These are phyloP conservation scores for Tricholoma hemisulphureum DNA, from an alignment of 768 basidiomycete species.

Conservation along the genomic window DNA sequence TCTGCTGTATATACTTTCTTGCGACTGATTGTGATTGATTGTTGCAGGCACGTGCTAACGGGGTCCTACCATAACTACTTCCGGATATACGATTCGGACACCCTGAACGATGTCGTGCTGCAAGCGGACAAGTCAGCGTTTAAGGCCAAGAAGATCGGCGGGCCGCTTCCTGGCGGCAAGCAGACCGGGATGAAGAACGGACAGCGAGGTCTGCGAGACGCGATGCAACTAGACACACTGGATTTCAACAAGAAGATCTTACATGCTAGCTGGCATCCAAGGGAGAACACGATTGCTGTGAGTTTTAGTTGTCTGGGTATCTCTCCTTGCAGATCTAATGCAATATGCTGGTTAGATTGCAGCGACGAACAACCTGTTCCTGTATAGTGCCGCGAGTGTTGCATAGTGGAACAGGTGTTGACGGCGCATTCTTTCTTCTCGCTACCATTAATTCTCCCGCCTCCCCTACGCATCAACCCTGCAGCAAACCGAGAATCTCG, in stretches of 20 bases:
- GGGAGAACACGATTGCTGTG: conserved; percentile 97
- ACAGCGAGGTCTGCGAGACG: conserved; percentile 72
- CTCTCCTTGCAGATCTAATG: background rate
- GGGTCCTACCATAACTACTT: conserved; percentile 99
- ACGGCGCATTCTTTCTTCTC: conserved; percentile 12
- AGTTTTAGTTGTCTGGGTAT: conserved; percentile 29
- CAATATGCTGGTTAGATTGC: conserved; percentile 62
- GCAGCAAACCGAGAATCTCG: conserved; percentile 13
- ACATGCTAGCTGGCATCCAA: conserved; percentile 96
- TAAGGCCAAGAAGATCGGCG: conserved; percentile 98
- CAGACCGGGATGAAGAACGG: conserved; percentile 77
- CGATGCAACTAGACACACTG: conserved; percentile 81
- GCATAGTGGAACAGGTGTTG: conserved; percentile 40
- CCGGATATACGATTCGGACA: conserved; percentile 96
- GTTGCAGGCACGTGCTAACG: conserved; percentile 87
- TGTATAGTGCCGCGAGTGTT: conserved; percentile 77
- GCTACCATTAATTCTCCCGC: conserved; percentile 5
- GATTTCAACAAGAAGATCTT: conserved; percentile 98
- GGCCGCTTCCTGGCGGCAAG: conserved; percentile 58
- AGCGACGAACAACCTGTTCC: conserved; percentile 94
- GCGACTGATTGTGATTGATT: conserved; percentile 17
- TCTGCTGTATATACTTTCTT: conserved; percentile 13
- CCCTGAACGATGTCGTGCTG: conserved; percentile 83
- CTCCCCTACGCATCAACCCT: background rate
- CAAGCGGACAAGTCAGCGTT: conserved; percentile 99